phyloP scores from a whole-genome alignment of 371 early-diverging fungal genomes.

The Massospora cicadina region DNA sequence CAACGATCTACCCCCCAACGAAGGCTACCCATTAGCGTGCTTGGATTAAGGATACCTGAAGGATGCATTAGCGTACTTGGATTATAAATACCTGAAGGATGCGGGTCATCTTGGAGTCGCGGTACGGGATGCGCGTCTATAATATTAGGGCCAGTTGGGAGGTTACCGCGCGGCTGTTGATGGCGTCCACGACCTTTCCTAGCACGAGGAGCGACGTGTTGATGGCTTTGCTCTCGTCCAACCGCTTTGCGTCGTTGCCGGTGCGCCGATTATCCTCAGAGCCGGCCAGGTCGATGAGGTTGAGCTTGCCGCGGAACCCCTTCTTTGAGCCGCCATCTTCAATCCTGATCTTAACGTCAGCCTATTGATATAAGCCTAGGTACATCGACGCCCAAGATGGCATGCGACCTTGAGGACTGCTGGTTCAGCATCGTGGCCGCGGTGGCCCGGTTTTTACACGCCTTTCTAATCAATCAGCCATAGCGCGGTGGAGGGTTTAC shows the following conservation, averaged over 20 bases:
- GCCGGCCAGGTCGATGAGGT: conserved; percentile 56
- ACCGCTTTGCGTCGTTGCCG: conserved; percentile 34
- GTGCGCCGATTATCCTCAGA: conserved; percentile 57
- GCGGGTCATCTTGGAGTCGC: conserved; percentile 60
- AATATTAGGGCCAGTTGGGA: conserved; percentile 6
- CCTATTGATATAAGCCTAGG: not conserved
- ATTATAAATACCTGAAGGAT: conserved; percentile 27
- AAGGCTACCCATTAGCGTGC: too few relatives aligned
- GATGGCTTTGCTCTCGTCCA: conserved; percentile 50
- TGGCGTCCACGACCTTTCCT: conserved; percentile 49
- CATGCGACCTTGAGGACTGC: conserved; percentile 41
- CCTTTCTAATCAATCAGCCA: conserved; percentile 14
- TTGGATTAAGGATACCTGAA: not conserved
- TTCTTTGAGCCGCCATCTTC: conserved; percentile 13
- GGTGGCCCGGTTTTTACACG: conserved; percentile 32
- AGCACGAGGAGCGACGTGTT: conserved; percentile 57
- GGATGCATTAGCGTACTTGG: not conserved
- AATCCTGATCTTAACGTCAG: not conserved
- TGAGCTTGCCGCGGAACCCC: conserved; percentile 25
- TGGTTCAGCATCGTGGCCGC: conserved; percentile 46
- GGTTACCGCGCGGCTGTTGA: conserved; percentile 28
- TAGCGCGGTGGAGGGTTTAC: conserved; percentile 13
- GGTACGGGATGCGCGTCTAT: conserved; percentile 37
- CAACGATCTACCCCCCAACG: conserved; percentile 35
- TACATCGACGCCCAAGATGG: conserved; percentile 28